phyloP scores from a whole-genome alignment of 2,329 filamentous ascomycete genomes.

The Escovopsis sp. region DNA sequence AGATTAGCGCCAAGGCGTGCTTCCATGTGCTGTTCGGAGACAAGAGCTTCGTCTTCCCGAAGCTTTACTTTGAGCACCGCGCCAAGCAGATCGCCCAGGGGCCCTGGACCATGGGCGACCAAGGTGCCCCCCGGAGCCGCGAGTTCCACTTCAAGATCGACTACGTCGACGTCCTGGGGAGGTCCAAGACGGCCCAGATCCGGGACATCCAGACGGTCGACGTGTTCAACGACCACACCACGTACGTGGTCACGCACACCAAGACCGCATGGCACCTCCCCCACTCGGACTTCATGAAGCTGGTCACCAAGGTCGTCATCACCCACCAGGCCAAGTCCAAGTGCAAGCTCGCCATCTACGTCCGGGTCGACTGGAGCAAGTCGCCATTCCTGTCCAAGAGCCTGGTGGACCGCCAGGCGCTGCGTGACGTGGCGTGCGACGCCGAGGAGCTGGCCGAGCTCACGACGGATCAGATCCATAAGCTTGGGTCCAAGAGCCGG shows the following conservation, averaged over 20 bases:
- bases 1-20: conserved; percentile 82
- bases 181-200: conserved; percentile 45
- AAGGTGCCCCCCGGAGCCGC: conserved; percentile 51
- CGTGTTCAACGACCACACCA: conserved; percentile 59
- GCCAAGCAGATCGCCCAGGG: conserved; percentile 72
- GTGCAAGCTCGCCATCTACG: conserved; percentile 81
- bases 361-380: conserved; percentile 74
- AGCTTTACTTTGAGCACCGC: conserved; percentile 71
- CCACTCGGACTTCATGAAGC: conserved; percentile 59
- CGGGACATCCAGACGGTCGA: conserved; percentile 81
- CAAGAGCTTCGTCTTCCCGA: conserved; percentile 85
- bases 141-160: conserved; percentile 71
- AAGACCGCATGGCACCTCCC: conserved; percentile 73
- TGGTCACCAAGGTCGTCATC: conserved; percentile 84
- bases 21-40: conserved; percentile 97
- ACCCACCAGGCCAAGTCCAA: conserved; percentile 85
- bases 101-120: conserved; percentile 62
- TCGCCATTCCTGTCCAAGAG: conserved; percentile 45
- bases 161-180: conserved; percentile 49
- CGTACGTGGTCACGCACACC: conserved; percentile 48
- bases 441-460: conserved; percentile 63
- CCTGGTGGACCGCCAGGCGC: conserved; percentile 53
- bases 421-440: conserved; percentile 59
- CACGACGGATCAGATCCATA: conserved; percentile 62
- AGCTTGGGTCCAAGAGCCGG: conserved; percentile 56